A percentile compares a stretch with the other conserved stretches of the same genome.
Conservation (phyloP, 2,329 filamentous ascomycete genomes). For the Teratosphaeria viscida region DNA sequence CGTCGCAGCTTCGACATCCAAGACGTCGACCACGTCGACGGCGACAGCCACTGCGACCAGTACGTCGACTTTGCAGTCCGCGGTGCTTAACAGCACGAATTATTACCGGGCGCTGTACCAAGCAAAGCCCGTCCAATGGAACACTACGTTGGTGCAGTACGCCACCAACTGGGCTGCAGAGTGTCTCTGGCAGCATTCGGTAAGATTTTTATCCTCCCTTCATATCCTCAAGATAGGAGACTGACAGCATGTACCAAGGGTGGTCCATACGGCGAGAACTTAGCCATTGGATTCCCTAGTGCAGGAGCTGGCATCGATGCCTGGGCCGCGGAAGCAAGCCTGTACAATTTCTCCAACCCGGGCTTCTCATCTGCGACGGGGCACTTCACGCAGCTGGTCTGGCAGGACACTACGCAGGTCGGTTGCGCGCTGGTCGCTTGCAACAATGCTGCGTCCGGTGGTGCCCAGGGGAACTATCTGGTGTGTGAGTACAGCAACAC, state of each 20-base stretch:
- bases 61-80: constrained; percentile 4
- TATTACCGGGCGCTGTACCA: constrained; percentile 16
- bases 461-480: constrained; percentile 17
- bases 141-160: constrained; percentile 17
- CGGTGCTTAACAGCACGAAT: constrained; percentile 25
- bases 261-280: constrained; percentile 24
- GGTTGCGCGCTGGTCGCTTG: constrained; percentile 20
- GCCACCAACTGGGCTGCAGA: constrained; percentile 17
- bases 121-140: constrained; percentile 18
- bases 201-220: constrained; percentile 1
- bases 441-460: constrained; percentile 8
- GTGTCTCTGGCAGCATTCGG: constrained; percentile 23
- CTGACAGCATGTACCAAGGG: constrained; percentile 6
- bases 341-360: constrained; percentile 18
- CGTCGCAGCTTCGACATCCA: background rate
- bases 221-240: background rate
- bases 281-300: constrained; percentile 17
- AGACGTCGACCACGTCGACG: background rate
- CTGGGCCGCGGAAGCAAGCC: constrained; percentile 22
- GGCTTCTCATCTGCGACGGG: constrained; percentile 18
- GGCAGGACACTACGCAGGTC: constrained; percentile 20
- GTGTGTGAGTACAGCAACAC: constrained; percentile 31
- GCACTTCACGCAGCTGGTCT: constrained; percentile 27
- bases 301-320: constrained; percentile 18
- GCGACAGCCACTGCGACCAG: background rate